A percentile compares a stretch with the other conserved stretches of the same genome.
These are phyloP conservation scores for Fusarium buharicum DNA, from an alignment of 2,329 filamentous ascomycete genomes.

Conservation along the genomic window DNA sequence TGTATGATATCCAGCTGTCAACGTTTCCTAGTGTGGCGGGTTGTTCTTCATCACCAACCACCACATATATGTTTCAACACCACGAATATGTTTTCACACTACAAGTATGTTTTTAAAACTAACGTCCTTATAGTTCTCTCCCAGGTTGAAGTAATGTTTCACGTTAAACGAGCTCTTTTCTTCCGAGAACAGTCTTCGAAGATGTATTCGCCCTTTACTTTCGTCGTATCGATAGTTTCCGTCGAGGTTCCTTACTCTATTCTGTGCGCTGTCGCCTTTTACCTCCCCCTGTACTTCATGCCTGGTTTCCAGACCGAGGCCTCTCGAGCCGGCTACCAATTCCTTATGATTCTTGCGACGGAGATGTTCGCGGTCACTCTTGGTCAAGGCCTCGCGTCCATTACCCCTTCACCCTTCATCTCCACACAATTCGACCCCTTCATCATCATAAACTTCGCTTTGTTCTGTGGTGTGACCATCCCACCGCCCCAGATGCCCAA, in stretches of 20 bases:
- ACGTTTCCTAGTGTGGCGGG: too few relatives aligned
- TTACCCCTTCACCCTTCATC: constrained; percentile 83
- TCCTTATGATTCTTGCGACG: constrained; percentile 84
- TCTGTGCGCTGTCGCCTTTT: constrained; percentile 83
- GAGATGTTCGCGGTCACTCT: constrained; percentile 87
- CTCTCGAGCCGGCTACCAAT: constrained; percentile 82
- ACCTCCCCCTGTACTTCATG: constrained; percentile 85
- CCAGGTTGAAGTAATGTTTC: constrained; percentile 84
- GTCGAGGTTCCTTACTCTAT: constrained; percentile 88
- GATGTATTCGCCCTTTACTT: constrained; percentile 84
- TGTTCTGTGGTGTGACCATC: constrained; percentile 90
- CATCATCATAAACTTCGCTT: constrained; percentile 81
- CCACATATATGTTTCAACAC: too few relatives aligned
- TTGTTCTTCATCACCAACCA: too few relatives aligned
- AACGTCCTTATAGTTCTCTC: constrained; percentile 64
- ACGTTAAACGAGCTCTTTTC: constrained; percentile 81
- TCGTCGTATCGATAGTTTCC: constrained; percentile 81
- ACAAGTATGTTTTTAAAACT: too few relatives aligned
- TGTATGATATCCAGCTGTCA: too few relatives aligned
- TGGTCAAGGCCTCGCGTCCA: constrained; percentile 77
- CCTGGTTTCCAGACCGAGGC: constrained; percentile 74
- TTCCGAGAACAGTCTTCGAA: constrained; percentile 88
- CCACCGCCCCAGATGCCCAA: constrained; percentile 77
- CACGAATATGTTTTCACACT: too few relatives aligned
- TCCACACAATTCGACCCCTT: constrained; percentile 84